Base-by-base conservation (phyloP, 2,329 filamentous ascomycete species). In the Penicillium sp. region DNA sequence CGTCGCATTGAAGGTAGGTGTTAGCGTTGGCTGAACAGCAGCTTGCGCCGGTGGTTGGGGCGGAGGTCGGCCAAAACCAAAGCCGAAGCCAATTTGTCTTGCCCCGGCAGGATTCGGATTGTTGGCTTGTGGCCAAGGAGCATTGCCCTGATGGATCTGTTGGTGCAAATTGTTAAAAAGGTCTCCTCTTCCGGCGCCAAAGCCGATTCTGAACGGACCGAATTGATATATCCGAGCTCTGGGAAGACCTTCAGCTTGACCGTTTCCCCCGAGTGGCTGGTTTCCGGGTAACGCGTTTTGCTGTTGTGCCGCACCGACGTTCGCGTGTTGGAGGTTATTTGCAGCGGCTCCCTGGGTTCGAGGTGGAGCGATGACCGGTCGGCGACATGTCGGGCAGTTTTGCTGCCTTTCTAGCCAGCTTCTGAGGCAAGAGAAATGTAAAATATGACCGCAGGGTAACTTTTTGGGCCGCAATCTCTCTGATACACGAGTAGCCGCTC, bases 351-450 rank as follows among this genome's bases (percentile, higher is more conserved):
- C 70, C 53, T 64, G 70, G 55, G 67, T 69, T 71, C 51, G 73
- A 62, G 47, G 73, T 64, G 65, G 79, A 2, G 85, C 84, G 44
- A 92, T 81, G 17, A 97, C 95, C 17, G 94, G 89, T 55, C 91
- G 87, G 69, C 95, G 88, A 75, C 95, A 99, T 2, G 93, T 99
- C 7, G 95, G 95, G 75, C 95, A 99, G 38, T 96, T 93, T 79
- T 99, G 95, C 76, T 99, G 95, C 66, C 95, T 86, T 81, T 99
- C 95, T 30, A 99, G 85, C 95, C 95, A 99, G 76, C 93, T 96
- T 77, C 95, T 92, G 61, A 99, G 86, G 76, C 95, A 99, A 52
- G 93, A 90, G 67, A 97, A 91, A 76, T 99, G 95, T 45, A 99
- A 81, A 45, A 98, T 95, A 73, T 99, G 95, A 5, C 94, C 93